phyloP scores from a whole-genome alignment of 176 grass and related monocot species.

The Bothriochloa decipiens region DNA sequence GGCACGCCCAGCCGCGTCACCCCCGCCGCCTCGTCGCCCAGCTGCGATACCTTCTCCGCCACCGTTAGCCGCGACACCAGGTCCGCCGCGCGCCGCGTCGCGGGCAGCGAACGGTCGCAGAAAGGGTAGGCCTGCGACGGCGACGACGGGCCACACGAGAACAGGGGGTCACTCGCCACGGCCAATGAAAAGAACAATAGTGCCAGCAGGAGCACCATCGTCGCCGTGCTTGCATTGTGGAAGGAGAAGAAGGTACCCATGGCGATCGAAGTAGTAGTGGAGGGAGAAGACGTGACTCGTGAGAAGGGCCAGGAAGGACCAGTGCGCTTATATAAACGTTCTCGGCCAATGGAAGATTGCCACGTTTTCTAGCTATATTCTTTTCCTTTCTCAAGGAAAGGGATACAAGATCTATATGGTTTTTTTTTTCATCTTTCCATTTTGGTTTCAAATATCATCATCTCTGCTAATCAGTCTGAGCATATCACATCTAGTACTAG shows the following conservation, averaged over 20 bases:
- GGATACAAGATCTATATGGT: not conserved
- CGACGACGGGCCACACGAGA: slow-evolving; percentile 48
- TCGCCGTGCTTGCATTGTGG: not conserved
- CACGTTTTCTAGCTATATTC: not conserved
- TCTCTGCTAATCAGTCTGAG: too few relatives aligned
- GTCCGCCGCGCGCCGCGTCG: slow-evolving; percentile 46
- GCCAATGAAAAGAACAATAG: not conserved
- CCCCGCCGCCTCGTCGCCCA: slow-evolving; percentile 55
- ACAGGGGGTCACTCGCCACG: slow-evolving; percentile 30
- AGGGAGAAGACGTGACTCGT: not conserved
- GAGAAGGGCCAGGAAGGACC: not conserved
- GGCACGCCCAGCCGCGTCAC: slow-evolving; percentile 66
- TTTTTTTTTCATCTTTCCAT: not conserved
- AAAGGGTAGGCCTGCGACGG: slow-evolving; percentile 22
- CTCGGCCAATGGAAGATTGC: not conserved
- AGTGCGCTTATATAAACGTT: slow-evolving; percentile 14
- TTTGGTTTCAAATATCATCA: not conserved
- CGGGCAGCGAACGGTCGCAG: slow-evolving; percentile 41
- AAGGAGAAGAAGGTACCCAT: not conserved
- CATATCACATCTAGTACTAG: too few relatives aligned
- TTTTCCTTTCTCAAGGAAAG: not conserved
- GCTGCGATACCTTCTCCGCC: slow-evolving; percentile 70
- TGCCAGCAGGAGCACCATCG: not conserved
- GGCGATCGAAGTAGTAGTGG: not conserved
- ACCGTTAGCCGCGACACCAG: slow-evolving; percentile 56